Conservation (phyloP, 371 early-diverging fungal genomes). For the Mucor lusitanicus region DNA sequence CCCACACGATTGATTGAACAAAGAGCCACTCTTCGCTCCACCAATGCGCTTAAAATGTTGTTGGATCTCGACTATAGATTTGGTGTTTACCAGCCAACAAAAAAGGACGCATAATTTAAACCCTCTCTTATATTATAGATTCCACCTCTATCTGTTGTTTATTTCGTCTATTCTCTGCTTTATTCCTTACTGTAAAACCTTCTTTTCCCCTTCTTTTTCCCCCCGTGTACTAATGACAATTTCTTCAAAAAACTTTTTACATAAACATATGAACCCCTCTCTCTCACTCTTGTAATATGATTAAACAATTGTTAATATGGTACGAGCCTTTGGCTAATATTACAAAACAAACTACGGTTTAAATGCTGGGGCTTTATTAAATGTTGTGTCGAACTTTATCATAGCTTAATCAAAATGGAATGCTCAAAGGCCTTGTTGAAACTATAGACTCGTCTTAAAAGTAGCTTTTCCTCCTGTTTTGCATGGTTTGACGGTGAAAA, state of each 20-base stretch:
- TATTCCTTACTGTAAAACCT: constrained; percentile 1
- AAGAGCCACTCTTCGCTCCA: constrained; percentile 52
- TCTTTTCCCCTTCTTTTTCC: background rate
- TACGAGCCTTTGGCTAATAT: no score
- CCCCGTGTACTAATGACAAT: background rate
- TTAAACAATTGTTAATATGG: background rate
- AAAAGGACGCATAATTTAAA: constrained; percentile 11
- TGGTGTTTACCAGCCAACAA: constrained; percentile 42
- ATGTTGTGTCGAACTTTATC: no score
- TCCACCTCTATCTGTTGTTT: constrained; percentile 6
- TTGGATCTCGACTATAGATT: constrained; percentile 64
- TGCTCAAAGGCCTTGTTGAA: no score
- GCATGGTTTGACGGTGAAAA: no score
- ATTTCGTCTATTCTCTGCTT: background rate
- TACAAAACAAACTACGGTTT: no score
- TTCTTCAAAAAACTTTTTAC: background rate
- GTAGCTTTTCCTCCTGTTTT: no score
- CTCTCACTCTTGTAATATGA: background rate
- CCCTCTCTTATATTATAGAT: background rate
- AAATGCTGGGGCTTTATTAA: no score
- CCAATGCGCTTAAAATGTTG: constrained; percentile 68
- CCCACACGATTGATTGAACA: constrained; percentile 21
- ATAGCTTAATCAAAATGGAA: no score
- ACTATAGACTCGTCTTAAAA: no score
- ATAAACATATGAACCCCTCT: background rate